A percentile compares a stretch with the other conserved stretches of the same genome.
phyloP scores from a whole-genome alignment of 163 green algal genomes.

The Prototheca wickerhamii region DNA sequence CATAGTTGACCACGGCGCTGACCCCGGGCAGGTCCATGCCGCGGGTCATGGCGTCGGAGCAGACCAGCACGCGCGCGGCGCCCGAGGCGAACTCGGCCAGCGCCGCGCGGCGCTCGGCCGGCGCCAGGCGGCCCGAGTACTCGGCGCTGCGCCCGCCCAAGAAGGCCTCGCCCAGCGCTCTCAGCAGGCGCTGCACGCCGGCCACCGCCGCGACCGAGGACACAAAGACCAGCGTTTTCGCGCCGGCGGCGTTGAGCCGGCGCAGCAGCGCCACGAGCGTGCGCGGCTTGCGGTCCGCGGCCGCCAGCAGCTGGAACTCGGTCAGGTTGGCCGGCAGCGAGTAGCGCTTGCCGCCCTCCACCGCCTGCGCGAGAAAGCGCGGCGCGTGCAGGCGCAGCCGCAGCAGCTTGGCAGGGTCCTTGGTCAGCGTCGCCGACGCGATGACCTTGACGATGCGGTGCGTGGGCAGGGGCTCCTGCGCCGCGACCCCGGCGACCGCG shows the following conservation, averaged over 20 bases:
- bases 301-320: conserved; percentile 67
- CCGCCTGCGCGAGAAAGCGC: conserved; percentile 54
- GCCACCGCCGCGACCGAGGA: conserved; percentile 64
- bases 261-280: conserved; percentile 67
- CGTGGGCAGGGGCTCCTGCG: neutral
- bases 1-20: conserved; percentile 81
- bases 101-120: neutral
- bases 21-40: conserved; percentile 86
- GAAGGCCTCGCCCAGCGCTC: conserved; percentile 14
- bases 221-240: conserved; percentile 69
- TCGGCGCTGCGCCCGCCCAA: conserved; percentile 4
- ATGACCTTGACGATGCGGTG: conserved; percentile 76
- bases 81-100: conserved; percentile 44
- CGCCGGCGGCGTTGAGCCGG: neutral
- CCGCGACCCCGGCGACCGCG: neutral
- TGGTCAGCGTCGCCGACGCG: conserved; percentile 86
- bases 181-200: conserved; percentile 59
- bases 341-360: conserved; percentile 42
- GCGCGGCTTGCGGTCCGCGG: conserved; percentile 64
- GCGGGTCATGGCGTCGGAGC: conserved; percentile 83
- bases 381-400: conserved; percentile 66
- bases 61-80: conserved; percentile 60
- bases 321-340: conserved; percentile 51
- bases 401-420: conserved; percentile 81
- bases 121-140: conserved; percentile 15